Percentiles rank a stretch among this genome's conserved stretches.
Conservation (phyloP, 2,329 filamentous ascomycete species). For the Aureobasidium sp. region DNA sequence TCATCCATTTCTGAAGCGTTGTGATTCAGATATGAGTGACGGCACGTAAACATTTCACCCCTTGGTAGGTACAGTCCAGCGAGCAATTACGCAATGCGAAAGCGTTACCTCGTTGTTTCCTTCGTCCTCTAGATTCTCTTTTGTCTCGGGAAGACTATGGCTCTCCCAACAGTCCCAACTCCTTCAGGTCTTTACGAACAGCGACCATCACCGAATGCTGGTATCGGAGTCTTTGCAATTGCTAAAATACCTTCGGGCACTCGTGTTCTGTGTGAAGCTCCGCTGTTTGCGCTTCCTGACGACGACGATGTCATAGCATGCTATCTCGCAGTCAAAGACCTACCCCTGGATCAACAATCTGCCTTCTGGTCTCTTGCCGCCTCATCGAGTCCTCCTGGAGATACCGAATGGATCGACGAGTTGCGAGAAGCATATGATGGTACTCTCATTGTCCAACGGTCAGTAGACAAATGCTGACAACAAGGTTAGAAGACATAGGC, state of each 20-base stretch:
- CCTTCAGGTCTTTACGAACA: slow-evolving; percentile 12
- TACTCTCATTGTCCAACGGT: not conserved
- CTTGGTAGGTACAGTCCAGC: not conserved
- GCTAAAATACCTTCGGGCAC: slow-evolving; percentile 16
- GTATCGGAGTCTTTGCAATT: slow-evolving; percentile 18
- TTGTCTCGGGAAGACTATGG: not conserved
- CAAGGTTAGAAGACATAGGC: not conserved
- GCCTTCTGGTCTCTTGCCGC: slow-evolving; percentile 17
- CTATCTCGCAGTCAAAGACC: slow-evolving; percentile 8
- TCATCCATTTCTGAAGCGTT: not conserved
- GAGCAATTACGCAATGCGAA: slow-evolving; percentile 6
- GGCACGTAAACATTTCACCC: not conserved
- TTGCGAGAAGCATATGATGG: slow-evolving; percentile 12
- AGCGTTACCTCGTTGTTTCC: not conserved
- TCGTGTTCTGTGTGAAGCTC: slow-evolving; percentile 16
- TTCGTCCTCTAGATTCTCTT: not conserved
- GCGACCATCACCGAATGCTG: slow-evolving; percentile 15
- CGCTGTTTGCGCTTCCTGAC: slow-evolving; percentile 17
- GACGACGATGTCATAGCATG: slow-evolving; percentile 17
- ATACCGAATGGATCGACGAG: slow-evolving; percentile 17
- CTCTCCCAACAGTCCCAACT: not conserved
- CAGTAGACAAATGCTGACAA: not conserved
- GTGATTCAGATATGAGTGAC: not conserved
- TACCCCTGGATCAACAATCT: not conserved
- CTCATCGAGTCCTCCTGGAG: not conserved